Base-by-base conservation (phyloP, 1,284 basidiomycete species). In the Ganoderma lingzhi region DNA sequence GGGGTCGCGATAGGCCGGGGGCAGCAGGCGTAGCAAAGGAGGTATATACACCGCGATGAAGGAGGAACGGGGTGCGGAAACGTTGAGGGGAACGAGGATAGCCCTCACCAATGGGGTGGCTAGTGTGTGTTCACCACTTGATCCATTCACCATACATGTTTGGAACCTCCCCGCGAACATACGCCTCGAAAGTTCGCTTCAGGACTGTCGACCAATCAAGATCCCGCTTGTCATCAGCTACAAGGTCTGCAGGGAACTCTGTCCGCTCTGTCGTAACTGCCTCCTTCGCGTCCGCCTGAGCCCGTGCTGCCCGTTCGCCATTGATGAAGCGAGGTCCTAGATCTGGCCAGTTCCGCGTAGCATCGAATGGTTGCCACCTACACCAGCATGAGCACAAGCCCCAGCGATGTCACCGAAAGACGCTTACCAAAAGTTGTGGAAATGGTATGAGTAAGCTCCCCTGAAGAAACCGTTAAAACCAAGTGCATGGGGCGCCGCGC, bases 331-430 rank as follows among this genome's bases (percentile, higher is more conserved):
- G 87, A 14, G 87, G 83, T 2, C 96, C 96, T 32, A 98, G 88
- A 78, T 97, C 96, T 9, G 96, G 96, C 88, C 90, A 98, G 79
- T 98, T 96, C 37, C 96, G 90, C 14, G 88, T 82, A 0, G 93
- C 87, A 79, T 98, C 96, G 75, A 98, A 97, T 3, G 96, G 93
- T 70, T 93, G 90, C 96, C 96, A 97, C 95, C 95, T 96, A 71
- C 19, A 53, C 9, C 62, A 10, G 15, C 28, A n/a, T 42, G 35
- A 39, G 51, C 6, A 64, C 53, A 6, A 62, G 44, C 23, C 8
- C 10, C 9, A 8, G 4, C 1, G 45, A 15, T 6, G 53, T 5
- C 10, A 23, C 1, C 1, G 2, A 44, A 15, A 41, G 30, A 19
- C 6, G 6, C 77, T 68, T 55, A 70, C 71, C 71, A 76, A 67